Conservation (phyloP, 2,329 filamentous ascomycete species). For the Alternaria sp. region DNA sequence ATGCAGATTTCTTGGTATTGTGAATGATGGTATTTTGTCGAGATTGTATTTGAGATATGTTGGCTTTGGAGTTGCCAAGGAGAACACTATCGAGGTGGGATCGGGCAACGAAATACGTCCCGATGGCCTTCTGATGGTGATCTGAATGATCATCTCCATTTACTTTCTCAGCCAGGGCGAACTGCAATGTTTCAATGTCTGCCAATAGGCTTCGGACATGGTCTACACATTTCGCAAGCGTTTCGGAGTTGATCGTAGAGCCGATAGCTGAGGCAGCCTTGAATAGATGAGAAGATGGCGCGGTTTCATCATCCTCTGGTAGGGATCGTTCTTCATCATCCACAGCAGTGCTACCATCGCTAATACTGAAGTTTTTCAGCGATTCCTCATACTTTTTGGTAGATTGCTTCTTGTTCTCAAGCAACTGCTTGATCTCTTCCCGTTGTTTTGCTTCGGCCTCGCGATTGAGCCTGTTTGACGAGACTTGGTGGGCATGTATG, state of each 20-base stretch:
- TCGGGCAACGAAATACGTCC: slow-evolving; percentile 36
- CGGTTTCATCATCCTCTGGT: background rate
- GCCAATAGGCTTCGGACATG: slow-evolving; percentile 35
- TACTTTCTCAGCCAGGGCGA: slow-evolving; percentile 50
- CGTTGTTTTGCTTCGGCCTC: slow-evolving; percentile 38
- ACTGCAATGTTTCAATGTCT: slow-evolving; percentile 35
- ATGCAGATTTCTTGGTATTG: background rate
- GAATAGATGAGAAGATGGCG: background rate
- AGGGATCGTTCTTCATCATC: slow-evolving; percentile 20
- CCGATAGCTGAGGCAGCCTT: slow-evolving; percentile 24
- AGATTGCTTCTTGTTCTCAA: slow-evolving; percentile 36
- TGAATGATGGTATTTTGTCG: background rate
- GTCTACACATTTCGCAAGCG: slow-evolving; percentile 35
- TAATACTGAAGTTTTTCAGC: slow-evolving; percentile 32
- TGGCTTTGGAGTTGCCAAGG: slow-evolving; percentile 9
- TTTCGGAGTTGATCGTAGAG: slow-evolving; percentile 32
- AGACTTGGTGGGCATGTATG: slow-evolving; percentile 38
- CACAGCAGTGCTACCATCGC: slow-evolving; percentile 28
- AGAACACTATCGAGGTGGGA: slow-evolving; percentile 29
- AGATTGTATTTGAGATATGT: background rate
- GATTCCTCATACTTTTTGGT: slow-evolving; percentile 39
- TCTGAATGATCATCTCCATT: slow-evolving; percentile 48
- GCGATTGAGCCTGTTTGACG: slow-evolving; percentile 35
- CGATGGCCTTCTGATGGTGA: slow-evolving; percentile 39
- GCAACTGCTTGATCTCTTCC: slow-evolving; percentile 38